These are phyloP conservation scores for Cladosporium velox DNA, from an alignment of 2,329 filamentous ascomycete genomes.

Conservation along the genomic window DNA sequence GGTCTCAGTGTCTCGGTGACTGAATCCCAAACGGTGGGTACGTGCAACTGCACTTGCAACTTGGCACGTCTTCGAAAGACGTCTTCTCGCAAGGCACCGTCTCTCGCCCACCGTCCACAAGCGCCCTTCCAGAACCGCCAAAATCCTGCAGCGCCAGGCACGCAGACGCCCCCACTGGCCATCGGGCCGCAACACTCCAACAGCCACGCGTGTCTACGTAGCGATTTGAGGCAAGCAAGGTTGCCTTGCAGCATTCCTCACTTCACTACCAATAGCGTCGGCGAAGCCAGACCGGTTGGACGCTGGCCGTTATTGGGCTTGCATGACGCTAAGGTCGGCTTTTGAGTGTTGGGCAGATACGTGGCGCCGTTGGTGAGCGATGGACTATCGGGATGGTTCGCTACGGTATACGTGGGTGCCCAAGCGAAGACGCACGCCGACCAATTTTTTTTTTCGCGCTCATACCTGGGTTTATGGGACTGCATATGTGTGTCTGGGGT, in stretches of 20 bases:
- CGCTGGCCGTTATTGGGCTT: slow-evolving; percentile 17
- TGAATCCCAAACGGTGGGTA: background rate
- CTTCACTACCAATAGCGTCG: slow-evolving; percentile 7
- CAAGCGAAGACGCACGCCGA: slow-evolving; percentile 5
- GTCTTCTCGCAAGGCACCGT: background rate
- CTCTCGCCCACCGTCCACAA: background rate
- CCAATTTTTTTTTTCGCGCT: slow-evolving; percentile 1
- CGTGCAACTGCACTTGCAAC: background rate
- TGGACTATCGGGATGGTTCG: slow-evolving; percentile 5
- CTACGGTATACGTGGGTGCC: slow-evolving; percentile 9
- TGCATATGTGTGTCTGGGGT: background rate
- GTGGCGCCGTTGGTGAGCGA: slow-evolving; percentile 20
- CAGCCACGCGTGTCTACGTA: slow-evolving; percentile 12
- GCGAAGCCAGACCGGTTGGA: background rate
- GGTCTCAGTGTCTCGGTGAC: background rate
- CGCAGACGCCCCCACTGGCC: slow-evolving; percentile 14
- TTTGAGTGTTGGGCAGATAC: slow-evolving; percentile 20
- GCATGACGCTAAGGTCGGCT: slow-evolving; percentile 18
- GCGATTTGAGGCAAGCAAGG: slow-evolving; percentile 9
- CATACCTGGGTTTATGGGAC: background rate
- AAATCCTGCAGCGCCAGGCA: slow-evolving; percentile 8
- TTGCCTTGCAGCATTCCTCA: slow-evolving; percentile 17
- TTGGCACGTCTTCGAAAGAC: background rate
- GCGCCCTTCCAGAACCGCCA: slow-evolving; percentile 13
- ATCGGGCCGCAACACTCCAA: slow-evolving; percentile 18